Percentiles rank a stretch among this genome's conserved stretches.
phyloP scores from a whole-genome alignment of 768 basidiomycete species.

The Pleurotus citrinopileatus region DNA sequence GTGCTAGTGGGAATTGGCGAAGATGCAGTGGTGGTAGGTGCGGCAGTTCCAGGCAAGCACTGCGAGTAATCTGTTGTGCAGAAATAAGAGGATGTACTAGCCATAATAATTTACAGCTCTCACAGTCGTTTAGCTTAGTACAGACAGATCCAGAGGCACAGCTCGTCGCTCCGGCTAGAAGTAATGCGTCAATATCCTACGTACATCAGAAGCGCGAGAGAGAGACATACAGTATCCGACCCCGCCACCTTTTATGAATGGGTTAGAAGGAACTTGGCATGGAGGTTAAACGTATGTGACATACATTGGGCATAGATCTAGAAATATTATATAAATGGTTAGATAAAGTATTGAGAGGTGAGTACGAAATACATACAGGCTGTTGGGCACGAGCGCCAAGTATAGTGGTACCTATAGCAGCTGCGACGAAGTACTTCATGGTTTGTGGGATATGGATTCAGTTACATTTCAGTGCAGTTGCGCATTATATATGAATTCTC shows the following conservation, averaged over 20 bases:
- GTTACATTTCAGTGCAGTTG: neutral
- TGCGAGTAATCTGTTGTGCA: conserved; percentile 30
- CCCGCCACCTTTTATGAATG: conserved; percentile 17
- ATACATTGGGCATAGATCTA: conserved; percentile 19
- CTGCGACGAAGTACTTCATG: conserved; percentile 12
- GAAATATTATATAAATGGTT: neutral
- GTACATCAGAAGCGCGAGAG: conserved; percentile 14
- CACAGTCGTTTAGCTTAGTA: conserved; percentile 29
- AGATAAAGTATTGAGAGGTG: neutral
- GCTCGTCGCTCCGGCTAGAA: neutral
- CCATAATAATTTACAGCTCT: conserved; percentile 1
- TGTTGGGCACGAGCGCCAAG: conserved; percentile 18
- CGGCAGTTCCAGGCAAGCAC: conserved; percentile 29
- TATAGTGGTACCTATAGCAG: conserved; percentile 10
- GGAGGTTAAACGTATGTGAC: too few species aligned
- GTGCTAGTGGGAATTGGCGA: conserved; percentile 17
- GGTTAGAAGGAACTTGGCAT: neutral
- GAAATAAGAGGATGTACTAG: too few species aligned
- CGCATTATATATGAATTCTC: neutral
- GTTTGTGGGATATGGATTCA: neutral
- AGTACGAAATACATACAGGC: conserved; percentile 14
- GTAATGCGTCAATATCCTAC: neutral
- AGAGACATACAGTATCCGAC: conserved; percentile 21
- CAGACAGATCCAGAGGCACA: conserved; percentile 30
- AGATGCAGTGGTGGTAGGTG: conserved; percentile 19